These are phyloP conservation scores for Aspergillus melleus DNA, from an alignment of 2,329 filamentous ascomycete species.

Conservation along the genomic window DNA sequence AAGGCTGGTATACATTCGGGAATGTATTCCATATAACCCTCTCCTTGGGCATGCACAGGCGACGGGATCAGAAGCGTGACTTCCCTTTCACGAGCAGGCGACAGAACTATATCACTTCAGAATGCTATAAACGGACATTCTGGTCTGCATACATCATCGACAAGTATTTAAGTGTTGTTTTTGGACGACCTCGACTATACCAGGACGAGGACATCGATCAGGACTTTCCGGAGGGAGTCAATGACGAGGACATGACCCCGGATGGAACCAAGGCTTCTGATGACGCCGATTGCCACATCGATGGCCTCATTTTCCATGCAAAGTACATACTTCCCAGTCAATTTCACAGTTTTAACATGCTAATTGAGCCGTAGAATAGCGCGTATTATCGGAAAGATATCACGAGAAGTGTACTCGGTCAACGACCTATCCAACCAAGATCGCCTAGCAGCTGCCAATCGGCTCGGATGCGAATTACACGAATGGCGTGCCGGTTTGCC, in stretches of 20 bases:
- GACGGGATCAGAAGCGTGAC: conserved; percentile 14
- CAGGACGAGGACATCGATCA: conserved; percentile 63
- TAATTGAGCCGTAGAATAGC: conserved; percentile 15
- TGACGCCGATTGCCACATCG: conserved; percentile 26
- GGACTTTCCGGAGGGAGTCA: conserved; percentile 49
- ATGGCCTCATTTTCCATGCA: conserved; percentile 45
- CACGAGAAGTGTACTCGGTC: conserved; percentile 26
- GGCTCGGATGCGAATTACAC: conserved; percentile 19
- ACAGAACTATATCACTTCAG: conserved; percentile 22
- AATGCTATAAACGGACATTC: conserved; percentile 56
- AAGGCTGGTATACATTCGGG: conserved; percentile 51
- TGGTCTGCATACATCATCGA: conserved; percentile 61
- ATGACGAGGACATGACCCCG: conserved; percentile 54
- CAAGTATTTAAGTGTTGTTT: conserved; percentile 58
- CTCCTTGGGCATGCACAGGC: conserved; percentile 25
- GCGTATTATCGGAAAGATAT: conserved; percentile 24
- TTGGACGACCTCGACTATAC: conserved; percentile 57
- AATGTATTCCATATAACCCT: conserved; percentile 42
- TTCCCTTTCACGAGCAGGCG: conserved; percentile 12
- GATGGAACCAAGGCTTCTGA: conserved; percentile 30
- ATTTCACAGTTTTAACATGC: neutral
- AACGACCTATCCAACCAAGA: conserved; percentile 20
- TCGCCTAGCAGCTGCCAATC: conserved; percentile 20
- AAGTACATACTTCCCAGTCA: conserved; percentile 21
- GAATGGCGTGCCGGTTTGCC: conserved; percentile 24